Evolutionary conservation across 1,139 yeast species (phyloP).

Genomic region (Pichia sp.): DNA sequence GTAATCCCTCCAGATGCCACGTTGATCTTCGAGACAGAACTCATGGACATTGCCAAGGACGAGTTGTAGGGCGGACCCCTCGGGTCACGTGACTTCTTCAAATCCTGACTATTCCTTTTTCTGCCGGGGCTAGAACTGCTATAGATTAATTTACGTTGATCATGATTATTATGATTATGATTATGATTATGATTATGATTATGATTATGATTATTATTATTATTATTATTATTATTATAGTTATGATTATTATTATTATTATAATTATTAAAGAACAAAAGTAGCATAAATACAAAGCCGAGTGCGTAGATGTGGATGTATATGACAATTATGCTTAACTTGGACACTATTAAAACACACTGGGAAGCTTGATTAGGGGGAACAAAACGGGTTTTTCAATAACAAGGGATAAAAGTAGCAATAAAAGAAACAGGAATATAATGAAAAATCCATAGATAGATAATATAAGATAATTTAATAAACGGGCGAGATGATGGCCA

Average conservation of each 20-base stretch:
- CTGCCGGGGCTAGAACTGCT: too few relatives aligned
- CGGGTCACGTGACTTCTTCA: background rate
- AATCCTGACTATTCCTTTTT: background rate
- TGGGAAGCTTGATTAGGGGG: background rate
- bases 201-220: background rate
- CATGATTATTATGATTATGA: background rate
- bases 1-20: constrained; percentile 72
- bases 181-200: background rate
- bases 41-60: constrained; percentile 44
- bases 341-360: background rate
- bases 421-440: constrained; percentile 1
- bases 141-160: too few relatives aligned
- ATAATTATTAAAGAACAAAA: constrained; percentile 1
- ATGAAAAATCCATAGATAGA: background rate
- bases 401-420: background rate
- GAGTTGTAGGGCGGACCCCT: constrained; percentile 23
- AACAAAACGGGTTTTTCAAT: background rate
- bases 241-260: background rate
- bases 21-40: constrained; percentile 54
- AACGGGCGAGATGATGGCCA: background rate
- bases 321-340: background rate
- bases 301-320: background rate
- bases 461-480: background rate
- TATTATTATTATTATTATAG: background rate
- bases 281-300: background rate